These are phyloP conservation scores for Colletotrichum sansevieriae DNA, from an alignment of 2,329 filamentous ascomycete species.

Conservation along the genomic window DNA sequence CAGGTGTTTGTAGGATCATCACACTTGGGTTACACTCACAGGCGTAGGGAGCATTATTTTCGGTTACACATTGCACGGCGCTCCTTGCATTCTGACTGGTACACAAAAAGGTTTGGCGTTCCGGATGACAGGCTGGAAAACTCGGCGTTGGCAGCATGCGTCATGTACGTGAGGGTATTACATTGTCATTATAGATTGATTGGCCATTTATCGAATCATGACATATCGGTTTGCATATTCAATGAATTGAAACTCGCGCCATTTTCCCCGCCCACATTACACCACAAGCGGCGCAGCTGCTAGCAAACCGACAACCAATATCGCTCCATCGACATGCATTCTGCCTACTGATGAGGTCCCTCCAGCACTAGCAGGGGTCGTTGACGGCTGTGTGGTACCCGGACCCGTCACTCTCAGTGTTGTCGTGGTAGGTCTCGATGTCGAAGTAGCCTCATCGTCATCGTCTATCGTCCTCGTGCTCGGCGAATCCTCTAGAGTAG, in stretches of 20 bases:
- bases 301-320: constrained; percentile 22
- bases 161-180: constrained; percentile 6
- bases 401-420: neutral
- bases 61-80: constrained; percentile 13
- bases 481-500: neutral
- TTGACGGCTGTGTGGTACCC: neutral
- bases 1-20: constrained; percentile 69
- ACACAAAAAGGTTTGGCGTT: constrained; percentile 32
- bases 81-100: constrained; percentile 19
- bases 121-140: neutral
- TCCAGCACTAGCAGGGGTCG: neutral
- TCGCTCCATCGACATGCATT: neutral
- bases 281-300: neutral
- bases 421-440: constrained; percentile 30
- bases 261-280: neutral
- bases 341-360: neutral
- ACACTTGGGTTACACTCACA: constrained; percentile 9
- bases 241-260: neutral
- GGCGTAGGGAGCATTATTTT: constrained; percentile 22
- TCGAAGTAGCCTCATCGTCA: constrained; percentile 13
- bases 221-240: neutral
- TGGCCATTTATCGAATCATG: constrained; percentile 6
- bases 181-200: constrained; percentile 18
- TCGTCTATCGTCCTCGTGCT: neutral
- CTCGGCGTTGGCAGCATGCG: constrained; percentile 23